These are phyloP conservation scores for Ceriops zippeliana DNA, from an alignment of 345 rosid genomes.

Conservation along the genomic window DNA sequence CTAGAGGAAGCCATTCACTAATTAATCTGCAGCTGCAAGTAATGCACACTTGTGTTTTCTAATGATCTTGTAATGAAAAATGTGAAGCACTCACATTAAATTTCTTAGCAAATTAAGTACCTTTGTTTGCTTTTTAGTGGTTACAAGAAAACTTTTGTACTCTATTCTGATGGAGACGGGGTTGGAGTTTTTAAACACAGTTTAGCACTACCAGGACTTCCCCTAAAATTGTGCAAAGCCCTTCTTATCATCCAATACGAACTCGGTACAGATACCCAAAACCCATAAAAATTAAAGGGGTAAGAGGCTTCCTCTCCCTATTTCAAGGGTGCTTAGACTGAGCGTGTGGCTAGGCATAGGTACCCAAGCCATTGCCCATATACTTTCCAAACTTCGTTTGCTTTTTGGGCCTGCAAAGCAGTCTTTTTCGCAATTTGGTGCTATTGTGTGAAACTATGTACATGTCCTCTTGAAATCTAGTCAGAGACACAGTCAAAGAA, in stretches of 20 bases:
- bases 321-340: no score
- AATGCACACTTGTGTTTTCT: neutral
- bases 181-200: neutral
- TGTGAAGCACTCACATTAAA: neutral
- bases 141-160: neutral
- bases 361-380: neutral
- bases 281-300: no score
- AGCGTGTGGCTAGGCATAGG: no score
- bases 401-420: conserved; percentile 25
- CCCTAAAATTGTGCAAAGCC: neutral
- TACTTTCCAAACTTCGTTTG: conserved; percentile 20
- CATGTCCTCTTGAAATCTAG: neutral
- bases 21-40: neutral
- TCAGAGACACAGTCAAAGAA: no score
- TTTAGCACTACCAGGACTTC: neutral
- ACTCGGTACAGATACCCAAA: no score
- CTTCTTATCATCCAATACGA: no score
- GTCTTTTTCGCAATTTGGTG: conserved; percentile 19
- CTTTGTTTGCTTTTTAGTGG: neutral
- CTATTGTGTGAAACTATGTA: neutral
- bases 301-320: no score
- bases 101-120: neutral
- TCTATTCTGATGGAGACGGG: neutral
- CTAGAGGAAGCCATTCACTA: conserved; percentile 23
- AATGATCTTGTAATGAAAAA: neutral